Conservation (phyloP, 2,329 filamentous ascomycete genomes). For the Aschersonia sp. region DNA sequence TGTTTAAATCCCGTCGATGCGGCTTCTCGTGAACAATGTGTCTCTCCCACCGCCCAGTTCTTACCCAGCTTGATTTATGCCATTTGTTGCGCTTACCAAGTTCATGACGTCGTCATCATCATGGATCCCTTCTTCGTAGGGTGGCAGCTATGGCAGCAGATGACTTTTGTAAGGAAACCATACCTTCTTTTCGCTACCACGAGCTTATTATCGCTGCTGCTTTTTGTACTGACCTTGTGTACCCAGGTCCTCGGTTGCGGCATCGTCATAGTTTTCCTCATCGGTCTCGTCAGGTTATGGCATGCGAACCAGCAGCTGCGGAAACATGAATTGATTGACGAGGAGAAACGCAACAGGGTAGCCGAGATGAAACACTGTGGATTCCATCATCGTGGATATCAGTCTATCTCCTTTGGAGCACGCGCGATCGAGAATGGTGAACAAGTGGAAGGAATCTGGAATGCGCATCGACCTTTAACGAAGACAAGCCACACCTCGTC, state of each 20-base stretch:
- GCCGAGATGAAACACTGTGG: slow-evolving; percentile 40
- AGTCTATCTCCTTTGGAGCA: slow-evolving; percentile 72
- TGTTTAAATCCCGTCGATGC: too few relatives aligned
- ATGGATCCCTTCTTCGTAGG: slow-evolving; percentile 42
- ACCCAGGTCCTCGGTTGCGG: slow-evolving; percentile 56
- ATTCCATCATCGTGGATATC: slow-evolving; percentile 21
- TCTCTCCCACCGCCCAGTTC: not conserved
- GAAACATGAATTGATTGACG: slow-evolving; percentile 49
- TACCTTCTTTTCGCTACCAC: not conserved
- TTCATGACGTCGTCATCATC: slow-evolving; percentile 2
- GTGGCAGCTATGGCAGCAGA: slow-evolving; percentile 79
- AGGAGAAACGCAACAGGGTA: slow-evolving; percentile 43
- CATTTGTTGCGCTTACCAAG: not conserved
- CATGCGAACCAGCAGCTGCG: slow-evolving; percentile 39
- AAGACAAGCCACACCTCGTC: slow-evolving; percentile 10
- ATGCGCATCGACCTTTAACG: slow-evolving; percentile 35
- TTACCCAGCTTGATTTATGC: not conserved
- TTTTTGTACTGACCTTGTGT: not conserved
- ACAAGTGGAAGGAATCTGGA: slow-evolving; percentile 76
- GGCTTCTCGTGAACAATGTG: not conserved
- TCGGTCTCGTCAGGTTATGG: slow-evolving; percentile 55
- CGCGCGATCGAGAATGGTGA: slow-evolving; percentile 73
- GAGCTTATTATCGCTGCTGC: not conserved
- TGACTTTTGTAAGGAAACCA: slow-evolving; percentile 61
- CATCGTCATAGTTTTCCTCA: slow-evolving; percentile 55